These are phyloP conservation scores for Fusarium protoensiforme DNA, from an alignment of 2,329 filamentous ascomycete species.

Conservation along the genomic window DNA sequence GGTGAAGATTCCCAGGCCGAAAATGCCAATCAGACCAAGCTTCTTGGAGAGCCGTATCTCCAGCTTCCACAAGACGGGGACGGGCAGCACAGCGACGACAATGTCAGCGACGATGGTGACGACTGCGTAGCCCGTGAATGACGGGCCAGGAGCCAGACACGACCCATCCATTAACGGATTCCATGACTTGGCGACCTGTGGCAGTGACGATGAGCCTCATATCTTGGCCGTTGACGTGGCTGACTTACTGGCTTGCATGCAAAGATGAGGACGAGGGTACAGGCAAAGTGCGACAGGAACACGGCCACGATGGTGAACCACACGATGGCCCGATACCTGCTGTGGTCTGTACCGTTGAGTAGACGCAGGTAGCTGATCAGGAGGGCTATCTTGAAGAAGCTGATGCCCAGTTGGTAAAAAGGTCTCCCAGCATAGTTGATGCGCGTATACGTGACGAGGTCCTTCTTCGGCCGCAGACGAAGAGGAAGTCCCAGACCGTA, in stretches of 20 bases:
- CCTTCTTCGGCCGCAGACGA: slow-evolving; percentile 53
- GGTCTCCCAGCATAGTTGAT: slow-evolving; percentile 65
- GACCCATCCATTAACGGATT: slow-evolving; percentile 51
- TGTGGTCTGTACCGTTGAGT: slow-evolving; percentile 59
- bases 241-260: slow-evolving; percentile 59
- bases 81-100: slow-evolving; percentile 60
- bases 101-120: slow-evolving; percentile 64
- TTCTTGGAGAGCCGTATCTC: slow-evolving; percentile 62
- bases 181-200: slow-evolving; percentile 58
- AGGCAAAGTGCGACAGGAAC: slow-evolving; percentile 60
- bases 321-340: slow-evolving; percentile 56
- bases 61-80: slow-evolving; percentile 60
- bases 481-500: slow-evolving; percentile 64
- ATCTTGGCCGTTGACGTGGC: background rate
- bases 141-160: slow-evolving; percentile 58
- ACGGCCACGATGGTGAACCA: slow-evolving; percentile 56
- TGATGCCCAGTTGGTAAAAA: slow-evolving; percentile 65
- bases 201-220: background rate
- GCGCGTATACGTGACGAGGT: slow-evolving; percentile 57
- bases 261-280: slow-evolving; percentile 60
- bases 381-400: slow-evolving; percentile 66
- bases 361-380: slow-evolving; percentile 64
- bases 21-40: slow-evolving; percentile 61
- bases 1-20: slow-evolving; percentile 64
- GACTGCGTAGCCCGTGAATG: slow-evolving; percentile 63